A percentile compares a stretch with the other conserved stretches of the same genome.
These are phyloP conservation scores for Verbena officinalis DNA, from an alignment of 257 asterid genomes.

Conservation along the genomic window DNA sequence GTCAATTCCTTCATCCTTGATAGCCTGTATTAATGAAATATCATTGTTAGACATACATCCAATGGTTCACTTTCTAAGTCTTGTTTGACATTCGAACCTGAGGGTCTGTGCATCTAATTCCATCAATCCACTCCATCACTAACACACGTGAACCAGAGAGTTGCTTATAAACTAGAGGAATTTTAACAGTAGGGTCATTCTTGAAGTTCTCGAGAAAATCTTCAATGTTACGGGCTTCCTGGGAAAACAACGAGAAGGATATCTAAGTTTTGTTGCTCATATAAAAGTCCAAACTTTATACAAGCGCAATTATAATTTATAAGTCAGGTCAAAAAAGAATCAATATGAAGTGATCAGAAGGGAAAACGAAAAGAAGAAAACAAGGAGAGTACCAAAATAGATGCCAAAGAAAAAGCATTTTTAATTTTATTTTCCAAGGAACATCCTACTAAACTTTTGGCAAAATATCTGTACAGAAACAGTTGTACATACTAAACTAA, in stretches of 20 bases:
- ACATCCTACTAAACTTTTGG: neutral
- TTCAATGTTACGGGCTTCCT: constrained; percentile 99
- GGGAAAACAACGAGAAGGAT: constrained; percentile 19
- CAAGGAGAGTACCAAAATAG: constrained; percentile 9
- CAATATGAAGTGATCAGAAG: neutral
- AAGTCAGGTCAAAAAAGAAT: constrained; percentile 13
- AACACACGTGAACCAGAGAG: constrained; percentile 91
- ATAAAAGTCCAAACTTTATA: constrained; percentile 2
- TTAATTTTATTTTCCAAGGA: neutral
- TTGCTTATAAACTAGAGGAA: constrained; percentile 82
- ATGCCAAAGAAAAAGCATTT: constrained; percentile 17
- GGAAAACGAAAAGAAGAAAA: neutral
- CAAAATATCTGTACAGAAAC: neutral
- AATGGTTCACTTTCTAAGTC: constrained; percentile 17
- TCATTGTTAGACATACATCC: constrained; percentile 29
- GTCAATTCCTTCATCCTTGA: constrained; percentile 86
- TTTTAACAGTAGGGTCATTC: constrained; percentile 93
- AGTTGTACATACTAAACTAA: constrained; percentile 3
- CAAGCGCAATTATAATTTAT: constrained; percentile 13
- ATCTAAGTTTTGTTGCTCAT: constrained; percentile 14
- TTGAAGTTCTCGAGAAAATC: constrained; percentile 97
- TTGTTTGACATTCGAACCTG: constrained; percentile 55
- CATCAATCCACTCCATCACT: constrained; percentile 99
- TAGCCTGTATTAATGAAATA: constrained; percentile 61
- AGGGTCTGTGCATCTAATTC: constrained; percentile 97